Evolutionary conservation across 139 green algal species (phyloP).

Genomic region (Yamagishiella unicocca): DNA sequence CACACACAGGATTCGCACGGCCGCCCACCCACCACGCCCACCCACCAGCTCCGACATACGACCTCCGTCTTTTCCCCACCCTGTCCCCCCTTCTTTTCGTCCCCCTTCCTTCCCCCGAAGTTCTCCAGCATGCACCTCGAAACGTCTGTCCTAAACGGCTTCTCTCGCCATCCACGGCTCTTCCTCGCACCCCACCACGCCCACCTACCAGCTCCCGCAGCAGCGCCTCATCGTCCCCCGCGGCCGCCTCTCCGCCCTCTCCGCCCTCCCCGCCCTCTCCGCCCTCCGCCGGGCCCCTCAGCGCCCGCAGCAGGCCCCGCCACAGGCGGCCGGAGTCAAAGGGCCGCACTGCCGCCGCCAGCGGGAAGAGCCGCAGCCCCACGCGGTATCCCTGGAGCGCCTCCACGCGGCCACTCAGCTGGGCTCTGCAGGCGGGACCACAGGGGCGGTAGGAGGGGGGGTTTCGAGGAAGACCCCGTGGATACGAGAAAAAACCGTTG

Average conservation of each 20-base stretch:
- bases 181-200: background rate
- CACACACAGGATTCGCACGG: too few relatives aligned
- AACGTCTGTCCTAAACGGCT: too few relatives aligned
- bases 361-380: constrained; percentile 24
- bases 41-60: too few relatives aligned
- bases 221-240: constrained; percentile 8
- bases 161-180: background rate
- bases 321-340: background rate
- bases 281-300: background rate
- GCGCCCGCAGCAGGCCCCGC: background rate
- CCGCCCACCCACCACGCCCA: too few relatives aligned
- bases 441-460: too few relatives aligned
- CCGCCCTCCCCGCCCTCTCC: background rate
- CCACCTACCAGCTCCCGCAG: constrained; percentile 33
- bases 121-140: too few relatives aligned
- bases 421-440: background rate
- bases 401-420: constrained; percentile 13
- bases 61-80: too few relatives aligned
- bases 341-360: constrained; percentile 18
- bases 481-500: too few relatives aligned
- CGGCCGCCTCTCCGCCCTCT: background rate
- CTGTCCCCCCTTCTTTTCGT: too few relatives aligned
- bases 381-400: constrained; percentile 19
- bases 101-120: background rate
- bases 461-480: too few relatives aligned